Evolutionary conservation across 768 basidiomycete genomes (phyloP), one percentile per base, ranked within the genome.

Genomic region (Lentinula lateritia): DNA sequence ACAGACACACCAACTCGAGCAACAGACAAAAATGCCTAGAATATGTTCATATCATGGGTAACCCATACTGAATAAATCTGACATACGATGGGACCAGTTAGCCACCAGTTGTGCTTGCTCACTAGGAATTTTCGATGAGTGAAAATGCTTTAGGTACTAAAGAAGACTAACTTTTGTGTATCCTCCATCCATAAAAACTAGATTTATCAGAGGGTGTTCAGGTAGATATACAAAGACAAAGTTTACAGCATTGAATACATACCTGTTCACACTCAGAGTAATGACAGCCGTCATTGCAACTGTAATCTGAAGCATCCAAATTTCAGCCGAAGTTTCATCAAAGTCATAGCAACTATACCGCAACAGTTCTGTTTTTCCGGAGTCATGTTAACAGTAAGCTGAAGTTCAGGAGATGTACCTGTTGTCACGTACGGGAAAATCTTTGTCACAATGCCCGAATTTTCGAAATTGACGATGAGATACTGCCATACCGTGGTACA

Each of bases 101-200:
- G 52, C 64, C 58, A 61, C 64, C 64, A 65, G 52, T 65, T 65
- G 5, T 36, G 43, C 41, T 58, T 58, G 57, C 60, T 64, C 50
- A 64, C 60, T 43, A 43, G 13, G 42, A n/a, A 43, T 4, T 55
- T 23, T 45, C 20, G 9, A 7, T 50, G n/a, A 9, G 7, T 10
- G n/a, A n/a, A 12, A 39, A 10, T 35, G 1, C 6, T 18, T 13
- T 20, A n/a, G 7, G 1, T 18, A 2, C 2, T 35, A 43, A 12
- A n/a, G 5, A 8, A 8, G 10, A 48, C 38, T n/a, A 6, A 35
- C 60, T 7, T 36, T 52, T 52, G 35, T 52, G 50, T 32, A 52
- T 52, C 35, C 50, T 52, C 50, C 50, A 52, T 10, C 16, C 34
- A 52, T 52, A 52, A n/a, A 52, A 52, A 8, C 50, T 52, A 12